Evolutionary conservation across 768 basidiomycete species (phyloP).

Genomic region (Tephrocybe sp.): DNA sequence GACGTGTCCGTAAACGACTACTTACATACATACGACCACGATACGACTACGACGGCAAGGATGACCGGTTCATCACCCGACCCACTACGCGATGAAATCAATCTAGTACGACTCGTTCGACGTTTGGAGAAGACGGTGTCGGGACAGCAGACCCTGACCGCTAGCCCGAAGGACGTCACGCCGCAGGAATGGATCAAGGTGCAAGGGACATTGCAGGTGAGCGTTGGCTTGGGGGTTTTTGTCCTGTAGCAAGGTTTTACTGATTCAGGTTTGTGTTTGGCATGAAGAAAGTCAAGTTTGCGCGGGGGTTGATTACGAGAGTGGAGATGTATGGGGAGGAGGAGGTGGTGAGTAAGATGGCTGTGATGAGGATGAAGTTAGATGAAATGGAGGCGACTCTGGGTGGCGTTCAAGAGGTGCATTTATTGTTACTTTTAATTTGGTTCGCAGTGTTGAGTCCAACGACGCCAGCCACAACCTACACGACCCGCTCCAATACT

Average conservation of each 20-base stretch:
- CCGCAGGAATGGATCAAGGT: constrained; percentile 50
- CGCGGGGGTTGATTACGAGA: constrained; percentile 52
- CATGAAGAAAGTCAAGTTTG: constrained; percentile 48
- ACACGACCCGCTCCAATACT: constrained; percentile 47
- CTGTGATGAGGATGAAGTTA: constrained; percentile 46
- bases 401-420: constrained; percentile 51
- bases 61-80: not conserved
- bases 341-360: constrained; percentile 38
- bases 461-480: constrained; percentile 31
- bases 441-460: not conserved
- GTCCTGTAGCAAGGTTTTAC: not conserved
- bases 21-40: not conserved
- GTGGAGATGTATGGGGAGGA: constrained; percentile 50
- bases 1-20: too few species aligned
- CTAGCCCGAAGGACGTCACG: constrained; percentile 25
- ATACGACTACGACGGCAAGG: too few species aligned
- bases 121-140: constrained; percentile 55
- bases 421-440: constrained; percentile 1
- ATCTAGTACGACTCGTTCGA: constrained; percentile 58
- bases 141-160: constrained; percentile 35
- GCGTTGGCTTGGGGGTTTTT: constrained; percentile 11
- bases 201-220: constrained; percentile 54
- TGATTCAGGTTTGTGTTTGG: not conserved
- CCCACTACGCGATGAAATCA: constrained; percentile 59
- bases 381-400: constrained; percentile 54